Evolutionary conservation across 129 eudicot genomes (phyloP).

Genomic region (Helichrysum umbraculigerum): DNA sequence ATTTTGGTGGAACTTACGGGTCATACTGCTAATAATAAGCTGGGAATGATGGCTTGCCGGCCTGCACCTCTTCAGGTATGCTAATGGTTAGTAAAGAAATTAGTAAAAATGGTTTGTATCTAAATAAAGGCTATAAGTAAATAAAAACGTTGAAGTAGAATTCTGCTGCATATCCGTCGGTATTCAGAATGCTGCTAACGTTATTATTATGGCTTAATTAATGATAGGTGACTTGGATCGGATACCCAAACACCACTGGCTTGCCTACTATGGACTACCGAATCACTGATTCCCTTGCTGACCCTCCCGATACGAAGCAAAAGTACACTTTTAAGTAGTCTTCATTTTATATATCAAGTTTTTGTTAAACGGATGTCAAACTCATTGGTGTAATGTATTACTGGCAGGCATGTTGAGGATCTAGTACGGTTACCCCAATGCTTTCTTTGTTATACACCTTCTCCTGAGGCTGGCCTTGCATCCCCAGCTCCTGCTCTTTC

Average conservation of each 20-base stretch:
- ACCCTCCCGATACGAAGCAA: constrained; percentile 75
- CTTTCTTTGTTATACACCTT: constrained; percentile 91
- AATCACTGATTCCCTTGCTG: constrained; percentile 88
- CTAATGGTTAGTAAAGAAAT: constrained; percentile 5
- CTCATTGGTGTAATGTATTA: constrained; percentile 23
- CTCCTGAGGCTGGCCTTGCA: constrained; percentile 90
- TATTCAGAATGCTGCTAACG: constrained; percentile 12
- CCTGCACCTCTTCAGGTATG: constrained; percentile 97
- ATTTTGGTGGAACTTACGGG: constrained; percentile 98
- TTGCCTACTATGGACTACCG: constrained; percentile 93
- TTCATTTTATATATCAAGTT: neutral
- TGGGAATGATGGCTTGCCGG: constrained; percentile 96
- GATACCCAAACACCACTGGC: constrained; percentile 97
- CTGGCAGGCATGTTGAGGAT: constrained; percentile 87
- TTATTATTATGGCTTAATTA: constrained; percentile 36
- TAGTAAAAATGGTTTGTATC: too few relatives aligned
- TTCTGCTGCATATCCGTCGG: neutral
- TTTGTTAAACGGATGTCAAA: constrained; percentile 17
- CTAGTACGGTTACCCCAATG: constrained; percentile 80
- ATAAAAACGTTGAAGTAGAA: neutral
- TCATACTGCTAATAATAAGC: constrained; percentile 94
- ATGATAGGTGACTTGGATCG: constrained; percentile 93
- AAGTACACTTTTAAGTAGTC: constrained; percentile 43
- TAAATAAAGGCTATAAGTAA: too few relatives aligned
- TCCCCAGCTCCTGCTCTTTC: constrained; percentile 86